Base-by-base conservation (phyloP, 202 grass and related monocot species). In the Musa balbisiana region DNA sequence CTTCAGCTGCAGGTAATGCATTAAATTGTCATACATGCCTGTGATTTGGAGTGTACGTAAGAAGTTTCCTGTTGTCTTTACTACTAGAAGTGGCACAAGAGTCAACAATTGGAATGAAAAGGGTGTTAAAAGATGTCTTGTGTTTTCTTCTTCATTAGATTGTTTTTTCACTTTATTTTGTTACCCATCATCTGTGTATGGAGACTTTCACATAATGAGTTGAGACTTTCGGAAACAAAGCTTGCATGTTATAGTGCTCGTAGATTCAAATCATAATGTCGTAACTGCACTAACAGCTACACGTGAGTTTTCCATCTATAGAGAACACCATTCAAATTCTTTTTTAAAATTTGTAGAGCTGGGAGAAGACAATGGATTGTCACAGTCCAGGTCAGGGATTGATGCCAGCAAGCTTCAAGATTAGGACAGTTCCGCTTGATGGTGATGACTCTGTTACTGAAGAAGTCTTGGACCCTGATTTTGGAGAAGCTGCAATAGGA, bases 351-450 rank as follows among this genome's bases (percentile, higher is more conserved):
- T 49, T 76, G 14, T 83, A 96, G 92, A 96, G 92, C 83, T 96
- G 92, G 92, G 92, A 96, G 85, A 96, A 96, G 76, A 96, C 92
- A 80, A 96, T 96, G 89, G 92, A 96, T 62, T 96, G 92, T 80
- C 92, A 96, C 77, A 96, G 89, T 82, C 92, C 92, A 73, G 92
- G 92, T 24, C 92, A 96, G 75, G 92, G 92, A 21, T 80, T 96
- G 73, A 96, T 96, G 92, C 92, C 89, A 64, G 92, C 89, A 67
- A 96, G 89, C 83, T 96, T 96, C 75, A 92, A 96, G 84, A 89
- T 96, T 52, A 80, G 92, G 25, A 96, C 87, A 11, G 81, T 92
- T 81, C 92, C 78, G 16, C 89, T 96, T 71, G 92, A 96, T 59
- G 80, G 87, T n/a, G 92, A 96, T 78, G 92, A 92, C 43, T 83